phyloP scores from a whole-genome alignment of 768 basidiomycete genomes.

The Auriscalpium vulgare region DNA sequence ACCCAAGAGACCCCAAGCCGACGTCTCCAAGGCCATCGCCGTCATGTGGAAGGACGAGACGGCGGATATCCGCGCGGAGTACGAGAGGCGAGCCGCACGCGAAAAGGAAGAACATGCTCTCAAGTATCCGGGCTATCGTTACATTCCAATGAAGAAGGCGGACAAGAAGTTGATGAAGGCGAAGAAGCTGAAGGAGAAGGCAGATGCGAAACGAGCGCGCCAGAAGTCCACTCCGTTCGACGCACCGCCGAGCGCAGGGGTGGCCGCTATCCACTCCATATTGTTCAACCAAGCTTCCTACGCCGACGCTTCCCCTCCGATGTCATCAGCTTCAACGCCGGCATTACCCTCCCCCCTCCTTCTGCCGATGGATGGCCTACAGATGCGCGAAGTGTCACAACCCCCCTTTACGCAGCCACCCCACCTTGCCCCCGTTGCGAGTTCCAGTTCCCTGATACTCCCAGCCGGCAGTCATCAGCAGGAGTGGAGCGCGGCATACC shows the following conservation, averaged over 20 bases:
- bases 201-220: background rate
- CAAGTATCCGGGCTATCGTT: constrained; percentile 10
- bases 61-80: constrained; percentile 21
- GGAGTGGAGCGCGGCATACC: too few relatives aligned
- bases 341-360: background rate
- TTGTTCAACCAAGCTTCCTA: background rate
- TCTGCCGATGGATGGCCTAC: background rate
- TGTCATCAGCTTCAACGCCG: background rate
- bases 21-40: constrained; percentile 35
- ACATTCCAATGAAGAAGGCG: constrained; percentile 11
- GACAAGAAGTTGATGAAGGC: constrained; percentile 7
- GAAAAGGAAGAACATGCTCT: constrained; percentile 12
- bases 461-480: too few relatives aligned
- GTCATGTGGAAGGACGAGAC: constrained; percentile 33
- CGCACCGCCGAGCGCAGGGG: background rate
- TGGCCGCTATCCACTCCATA: background rate
- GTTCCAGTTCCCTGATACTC: too few relatives aligned
- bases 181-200: constrained; percentile 1
- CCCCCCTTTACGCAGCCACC: too few relatives aligned
- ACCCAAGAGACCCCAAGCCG: constrained; percentile 29
- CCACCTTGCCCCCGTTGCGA: too few relatives aligned
- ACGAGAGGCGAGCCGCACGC: constrained; percentile 7
- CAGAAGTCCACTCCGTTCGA: constrained; percentile 5
- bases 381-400: too few relatives aligned
- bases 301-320: background rate